Base-by-base conservation (phyloP, 2,329 filamentous ascomycete species). In the Aspergillus felis region DNA sequence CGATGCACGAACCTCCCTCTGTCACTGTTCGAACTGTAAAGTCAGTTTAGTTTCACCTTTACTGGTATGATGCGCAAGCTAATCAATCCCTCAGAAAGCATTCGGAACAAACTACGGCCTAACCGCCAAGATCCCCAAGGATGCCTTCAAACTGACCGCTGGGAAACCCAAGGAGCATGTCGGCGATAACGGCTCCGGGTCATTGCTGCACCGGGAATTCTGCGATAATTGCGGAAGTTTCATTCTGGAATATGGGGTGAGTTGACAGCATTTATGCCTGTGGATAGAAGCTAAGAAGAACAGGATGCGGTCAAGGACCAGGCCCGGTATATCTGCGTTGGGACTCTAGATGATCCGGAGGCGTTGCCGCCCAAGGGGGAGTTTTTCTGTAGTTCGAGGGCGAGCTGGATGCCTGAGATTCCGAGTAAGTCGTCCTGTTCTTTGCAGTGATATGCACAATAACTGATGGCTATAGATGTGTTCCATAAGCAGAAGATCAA, bases 11-110 rank as follows among this genome's bases (percentile, higher is more conserved):
- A 82, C 81, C 1, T 80, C 76, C 9, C 63, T 84, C 17, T 84
- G 81, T 61, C 81, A 84, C 65, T 84, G 81, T 63, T 60, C 66
- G 20, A 81, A 78, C 63, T 84, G 81, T 71, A 83, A 81, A 67
- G 77, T 78, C 60, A 9, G 53, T 1, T 28, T 60, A 9, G 53
- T 1, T 28, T 4, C 10, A 28, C 14, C 1, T 22, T 25, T 25
- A 25, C 24, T 2, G 24, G 3, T 2, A 25, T 25, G 24, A 25
- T 1, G 14, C 5, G 29, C 14, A 28, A 12, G 9, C 12, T 14
- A 47, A 25, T n/a, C 7, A 9, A 9, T 1, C 4, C 20, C 12
- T 47, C 50, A 81, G 74, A 81, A 80, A 74, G 81, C 80, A 35
- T 82, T 81, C 51, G 80, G 81, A 7, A 73, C 76, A 28, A 78